Evolutionary conservation across 2,329 filamentous ascomycete genomes (phyloP).

Genomic region (Leptosphaerulina australis): DNA sequence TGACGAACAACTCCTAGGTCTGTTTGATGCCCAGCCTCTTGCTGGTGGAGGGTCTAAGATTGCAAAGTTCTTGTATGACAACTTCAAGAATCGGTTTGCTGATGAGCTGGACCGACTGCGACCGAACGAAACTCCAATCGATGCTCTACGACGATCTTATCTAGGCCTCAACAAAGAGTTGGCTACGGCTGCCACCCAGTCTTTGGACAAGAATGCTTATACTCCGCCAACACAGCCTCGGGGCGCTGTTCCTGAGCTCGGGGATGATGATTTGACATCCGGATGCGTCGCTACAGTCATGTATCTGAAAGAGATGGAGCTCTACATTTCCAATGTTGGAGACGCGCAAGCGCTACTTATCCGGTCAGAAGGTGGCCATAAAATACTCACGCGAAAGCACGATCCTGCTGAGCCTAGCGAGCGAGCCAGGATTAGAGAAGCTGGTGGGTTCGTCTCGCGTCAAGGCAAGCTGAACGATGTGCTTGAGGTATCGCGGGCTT

Average conservation of each 20-base stretch:
- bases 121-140: constrained; percentile 74
- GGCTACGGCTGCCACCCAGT: constrained; percentile 80
- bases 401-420: constrained; percentile 87
- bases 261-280: constrained; percentile 85
- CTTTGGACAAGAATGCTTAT: constrained; percentile 68
- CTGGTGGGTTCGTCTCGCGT: constrained; percentile 92
- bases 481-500: constrained; percentile 89
- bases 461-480: constrained; percentile 92
- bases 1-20: constrained; percentile 86
- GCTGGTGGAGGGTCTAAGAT: constrained; percentile 92
- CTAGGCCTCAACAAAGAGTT: constrained; percentile 92
- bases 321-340: constrained; percentile 94
- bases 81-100: constrained; percentile 84
- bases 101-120: constrained; percentile 77
- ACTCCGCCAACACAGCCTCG: constrained; percentile 60
- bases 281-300: constrained; percentile 91
- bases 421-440: constrained; percentile 86
- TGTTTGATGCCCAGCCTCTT: constrained; percentile 93
- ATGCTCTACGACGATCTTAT: constrained; percentile 86
- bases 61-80: constrained; percentile 94
- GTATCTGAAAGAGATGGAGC: constrained; percentile 85
- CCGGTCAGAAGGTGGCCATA: constrained; percentile 81
- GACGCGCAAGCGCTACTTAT: constrained; percentile 96
- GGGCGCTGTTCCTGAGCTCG: constrained; percentile 77
- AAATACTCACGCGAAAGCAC: constrained; percentile 86